phyloP scores from a whole-genome alignment of 1,139 yeast genomes.

The Geotrichum aggregatum region DNA sequence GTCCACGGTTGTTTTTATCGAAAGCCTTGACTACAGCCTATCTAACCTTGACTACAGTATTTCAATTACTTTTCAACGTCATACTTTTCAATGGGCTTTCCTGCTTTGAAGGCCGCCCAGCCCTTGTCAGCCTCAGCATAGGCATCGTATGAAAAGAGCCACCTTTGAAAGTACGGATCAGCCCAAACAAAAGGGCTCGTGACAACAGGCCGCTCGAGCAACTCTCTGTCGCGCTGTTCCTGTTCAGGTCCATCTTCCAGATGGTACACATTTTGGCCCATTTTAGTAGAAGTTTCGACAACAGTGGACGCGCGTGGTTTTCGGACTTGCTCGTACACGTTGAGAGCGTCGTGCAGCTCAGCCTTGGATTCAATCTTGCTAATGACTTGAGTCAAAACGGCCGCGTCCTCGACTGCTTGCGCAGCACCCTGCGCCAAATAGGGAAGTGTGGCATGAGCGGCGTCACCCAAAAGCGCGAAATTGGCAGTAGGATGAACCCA shows the following conservation, averaged over 20 bases:
- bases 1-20: too few relatives aligned
- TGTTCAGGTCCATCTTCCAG: conserved; percentile 35
- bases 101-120: conserved; percentile 7
- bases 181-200: conserved; percentile 37
- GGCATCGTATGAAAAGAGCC: conserved; percentile 37
- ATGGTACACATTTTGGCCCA: conserved; percentile 33
- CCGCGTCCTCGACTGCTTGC: conserved; percentile 41
- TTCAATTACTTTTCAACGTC: conserved; percentile 1
- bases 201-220: conserved; percentile 23
- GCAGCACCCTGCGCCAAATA: conserved; percentile 45
- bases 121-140: conserved; percentile 27
- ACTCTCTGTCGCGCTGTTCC: conserved; percentile 35
- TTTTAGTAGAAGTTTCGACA: conserved; percentile 32
- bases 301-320: conserved; percentile 36
- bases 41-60: too few relatives aligned
- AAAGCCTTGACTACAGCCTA: too few relatives aligned
- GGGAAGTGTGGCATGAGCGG: conserved; percentile 44
- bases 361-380: conserved; percentile 37
- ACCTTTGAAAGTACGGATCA: conserved; percentile 35
- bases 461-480: conserved; percentile 39
- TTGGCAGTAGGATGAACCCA: conserved; percentile 28
- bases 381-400: conserved; percentile 36
- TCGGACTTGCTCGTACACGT: conserved; percentile 31
- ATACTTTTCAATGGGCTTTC: conserved; percentile 2
- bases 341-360: conserved; percentile 22